Conservation (phyloP, 768 basidiomycete species). For the Leccinum arenicola region DNA sequence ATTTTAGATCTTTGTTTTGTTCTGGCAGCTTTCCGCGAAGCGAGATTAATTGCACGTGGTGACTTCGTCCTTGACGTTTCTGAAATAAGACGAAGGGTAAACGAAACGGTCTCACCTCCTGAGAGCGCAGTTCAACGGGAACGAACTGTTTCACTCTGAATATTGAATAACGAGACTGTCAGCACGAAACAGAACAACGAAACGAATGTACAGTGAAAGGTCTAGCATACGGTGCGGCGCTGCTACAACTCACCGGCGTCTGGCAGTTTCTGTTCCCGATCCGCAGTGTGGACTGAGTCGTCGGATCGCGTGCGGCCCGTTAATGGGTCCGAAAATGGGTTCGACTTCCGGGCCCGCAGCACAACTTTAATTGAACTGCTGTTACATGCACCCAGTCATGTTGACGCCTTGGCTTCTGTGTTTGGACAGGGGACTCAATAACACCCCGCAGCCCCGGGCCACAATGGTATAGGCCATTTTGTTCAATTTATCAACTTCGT, state of each 20-base stretch:
- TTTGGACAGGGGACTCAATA: background rate
- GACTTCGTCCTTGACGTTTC: too few species aligned
- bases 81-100: too few species aligned
- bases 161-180: too few species aligned
- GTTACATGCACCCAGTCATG: background rate
- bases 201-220: too few species aligned
- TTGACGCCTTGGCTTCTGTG: background rate
- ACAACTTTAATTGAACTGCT: background rate
- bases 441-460: conserved; percentile 5
- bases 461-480: conserved; percentile 5
- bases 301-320: too few species aligned
- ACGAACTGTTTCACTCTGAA: background rate
- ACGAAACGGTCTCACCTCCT: background rate
- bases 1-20: background rate
- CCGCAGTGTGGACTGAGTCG: background rate
- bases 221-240: too few species aligned
- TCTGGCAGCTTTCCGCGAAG: background rate
- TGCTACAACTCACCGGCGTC: too few species aligned
- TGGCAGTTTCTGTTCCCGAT: background rate
- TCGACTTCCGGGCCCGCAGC: background rate
- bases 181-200: too few species aligned
- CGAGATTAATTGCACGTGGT: background rate
- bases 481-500: background rate
- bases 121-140: background rate
- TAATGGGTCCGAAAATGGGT: background rate